Evolutionary conservation across 805 yeast species (phyloP).

Genomic region (Candida tibetensis): DNA sequence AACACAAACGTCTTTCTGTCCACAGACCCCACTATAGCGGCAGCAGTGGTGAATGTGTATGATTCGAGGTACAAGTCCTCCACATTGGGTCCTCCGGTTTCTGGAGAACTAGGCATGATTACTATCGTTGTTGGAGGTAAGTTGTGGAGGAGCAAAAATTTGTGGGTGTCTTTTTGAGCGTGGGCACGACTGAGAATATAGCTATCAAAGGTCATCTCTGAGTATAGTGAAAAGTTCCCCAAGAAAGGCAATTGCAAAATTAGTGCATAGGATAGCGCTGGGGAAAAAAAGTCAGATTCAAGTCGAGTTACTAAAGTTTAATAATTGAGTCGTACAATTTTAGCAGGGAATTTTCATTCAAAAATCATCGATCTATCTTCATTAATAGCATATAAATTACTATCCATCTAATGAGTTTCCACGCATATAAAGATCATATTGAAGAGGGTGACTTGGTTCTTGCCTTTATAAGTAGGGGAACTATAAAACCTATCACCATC

Average conservation of each 20-base stretch:
- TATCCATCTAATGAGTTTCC: conserved; percentile 44
- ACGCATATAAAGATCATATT: conserved; percentile 60
- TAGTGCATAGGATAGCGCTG: too few relatives aligned
- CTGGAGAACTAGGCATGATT: conserved; percentile 2
- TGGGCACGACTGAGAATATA: not conserved
- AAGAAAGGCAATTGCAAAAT: too few relatives aligned
- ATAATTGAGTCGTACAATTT: too few relatives aligned
- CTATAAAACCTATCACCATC: conserved; percentile 71
- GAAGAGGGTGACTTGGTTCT: conserved; percentile 86
- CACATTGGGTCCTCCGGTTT: conserved; percentile 31
- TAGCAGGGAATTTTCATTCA: too few relatives aligned
- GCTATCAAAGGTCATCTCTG: too few relatives aligned
- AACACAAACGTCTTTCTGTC: conserved; percentile 81
- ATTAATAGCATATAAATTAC: too few relatives aligned
- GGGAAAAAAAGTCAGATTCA: too few relatives aligned
- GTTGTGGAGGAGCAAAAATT: not conserved
- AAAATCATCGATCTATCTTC: too few relatives aligned
- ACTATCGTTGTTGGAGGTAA: not conserved
- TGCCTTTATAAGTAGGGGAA: conserved; percentile 79
- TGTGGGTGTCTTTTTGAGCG: not conserved
- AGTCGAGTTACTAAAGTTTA: too few relatives aligned
- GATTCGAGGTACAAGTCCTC: conserved; percentile 69
- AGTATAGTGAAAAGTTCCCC: too few relatives aligned
- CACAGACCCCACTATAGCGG: conserved; percentile 84
- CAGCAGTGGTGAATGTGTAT: conserved; percentile 83